Evolutionary conservation across 208 protist genomes (phyloP).

Genomic region (Leishmania arabica): DNA sequence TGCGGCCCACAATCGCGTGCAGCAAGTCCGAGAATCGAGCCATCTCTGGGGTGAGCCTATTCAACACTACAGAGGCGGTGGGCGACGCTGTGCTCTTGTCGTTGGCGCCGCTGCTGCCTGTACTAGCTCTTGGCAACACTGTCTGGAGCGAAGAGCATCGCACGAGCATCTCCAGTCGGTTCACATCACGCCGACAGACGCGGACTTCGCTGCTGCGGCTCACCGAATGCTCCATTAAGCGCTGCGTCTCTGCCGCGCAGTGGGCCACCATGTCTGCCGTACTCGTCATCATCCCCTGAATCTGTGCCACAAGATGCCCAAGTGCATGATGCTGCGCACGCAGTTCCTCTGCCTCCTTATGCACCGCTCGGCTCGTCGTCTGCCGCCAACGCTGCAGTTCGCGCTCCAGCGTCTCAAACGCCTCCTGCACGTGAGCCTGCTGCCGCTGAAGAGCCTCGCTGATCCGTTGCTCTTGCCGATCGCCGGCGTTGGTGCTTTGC

Average conservation of each 20-base stretch:
- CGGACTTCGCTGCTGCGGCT: slow-evolving; percentile 53
- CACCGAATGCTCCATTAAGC: slow-evolving; percentile 60
- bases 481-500: neutral
- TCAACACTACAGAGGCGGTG: neutral
- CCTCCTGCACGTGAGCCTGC: slow-evolving; percentile 45
- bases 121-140: neutral
- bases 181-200: slow-evolving; percentile 67
- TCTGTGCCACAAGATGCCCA: slow-evolving; percentile 46
- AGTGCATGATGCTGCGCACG: slow-evolving; percentile 37
- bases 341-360: slow-evolving; percentile 23
- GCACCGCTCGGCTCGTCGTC: slow-evolving; percentile 30
- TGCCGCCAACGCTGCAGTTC: slow-evolving; percentile 45
- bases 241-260: slow-evolving; percentile 41
- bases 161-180: slow-evolving; percentile 75
- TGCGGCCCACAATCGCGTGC: slow-evolving; percentile 25
- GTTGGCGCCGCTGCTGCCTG: neutral
- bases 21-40: slow-evolving; percentile 45
- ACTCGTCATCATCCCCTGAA: slow-evolving; percentile 53
- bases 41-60: slow-evolving; percentile 32
- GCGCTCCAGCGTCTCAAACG: slow-evolving; percentile 39
- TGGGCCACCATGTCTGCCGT: slow-evolving; percentile 38
- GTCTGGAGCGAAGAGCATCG: slow-evolving; percentile 30
- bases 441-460: slow-evolving; percentile 52
- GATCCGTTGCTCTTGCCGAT: slow-evolving; percentile 47
- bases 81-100: neutral